Conservation (phyloP, 331 rosid species). For the Malus hybrid region DNA sequence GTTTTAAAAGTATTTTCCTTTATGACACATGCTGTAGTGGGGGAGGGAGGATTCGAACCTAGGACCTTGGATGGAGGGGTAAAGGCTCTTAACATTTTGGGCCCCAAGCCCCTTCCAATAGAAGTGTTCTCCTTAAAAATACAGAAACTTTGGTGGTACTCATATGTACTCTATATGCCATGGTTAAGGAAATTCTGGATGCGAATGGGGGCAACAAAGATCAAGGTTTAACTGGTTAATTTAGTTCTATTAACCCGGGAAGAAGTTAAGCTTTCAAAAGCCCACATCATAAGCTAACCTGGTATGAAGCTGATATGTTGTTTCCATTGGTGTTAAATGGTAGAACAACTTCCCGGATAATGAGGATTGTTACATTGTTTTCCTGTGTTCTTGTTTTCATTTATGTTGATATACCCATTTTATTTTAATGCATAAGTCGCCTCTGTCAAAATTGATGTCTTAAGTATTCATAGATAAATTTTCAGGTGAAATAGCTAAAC, state of each 20-base stretch:
- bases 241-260: background rate
- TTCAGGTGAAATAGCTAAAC: background rate
- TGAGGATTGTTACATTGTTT: background rate
- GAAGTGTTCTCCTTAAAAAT: background rate
- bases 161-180: background rate
- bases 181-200: background rate
- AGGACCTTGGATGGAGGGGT: background rate
- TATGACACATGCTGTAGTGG: background rate
- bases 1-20: too few species aligned
- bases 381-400: background rate
- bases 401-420: background rate
- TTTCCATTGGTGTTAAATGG: background rate
- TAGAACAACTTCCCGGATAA: background rate
- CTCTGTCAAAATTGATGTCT: background rate
- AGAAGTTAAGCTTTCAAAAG: background rate
- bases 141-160: background rate
- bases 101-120: background rate
- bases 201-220: background rate
- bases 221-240: background rate
- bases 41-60: background rate
- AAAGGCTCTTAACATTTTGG: background rate
- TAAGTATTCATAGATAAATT: background rate
- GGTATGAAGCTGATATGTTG: background rate
- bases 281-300: background rate
- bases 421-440: background rate